These are phyloP conservation scores for Uromyces viciae-fabae DNA, from an alignment of 1,284 basidiomycete genomes.

Conservation along the genomic window DNA sequence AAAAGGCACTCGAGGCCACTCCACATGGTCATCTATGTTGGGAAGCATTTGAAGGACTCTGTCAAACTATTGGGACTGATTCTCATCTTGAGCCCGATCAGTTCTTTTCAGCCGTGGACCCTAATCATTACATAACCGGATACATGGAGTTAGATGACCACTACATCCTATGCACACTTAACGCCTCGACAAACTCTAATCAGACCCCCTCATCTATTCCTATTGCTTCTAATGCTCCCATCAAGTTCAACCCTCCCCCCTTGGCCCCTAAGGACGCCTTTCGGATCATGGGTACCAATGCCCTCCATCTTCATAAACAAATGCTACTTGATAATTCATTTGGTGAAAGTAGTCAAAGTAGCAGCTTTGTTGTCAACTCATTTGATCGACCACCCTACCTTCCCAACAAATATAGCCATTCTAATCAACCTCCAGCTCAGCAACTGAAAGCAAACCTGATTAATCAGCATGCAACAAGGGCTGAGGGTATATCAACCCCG, in stretches of 20 bases:
- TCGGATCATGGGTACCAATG: conserved; percentile 34
- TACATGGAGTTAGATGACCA: conserved; percentile 40
- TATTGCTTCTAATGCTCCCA: conserved; percentile 25
- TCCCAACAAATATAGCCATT: background rate
- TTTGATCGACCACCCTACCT: conserved; percentile 30
- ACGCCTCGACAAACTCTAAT: background rate
- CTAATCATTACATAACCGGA: conserved; percentile 20
- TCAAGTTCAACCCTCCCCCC: conserved; percentile 11
- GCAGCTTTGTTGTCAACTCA: conserved; percentile 25
- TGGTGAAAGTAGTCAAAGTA: conserved; percentile 38
- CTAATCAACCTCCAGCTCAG: background rate
- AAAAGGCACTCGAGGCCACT: conserved; percentile 20
- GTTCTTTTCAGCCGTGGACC: background rate
- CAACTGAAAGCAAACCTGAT: conserved; percentile 7
- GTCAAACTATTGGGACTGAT: conserved; percentile 25
- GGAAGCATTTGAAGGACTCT: conserved; percentile 44
- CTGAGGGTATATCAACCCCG: background rate
- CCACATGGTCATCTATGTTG: conserved; percentile 44
- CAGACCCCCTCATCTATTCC: background rate
- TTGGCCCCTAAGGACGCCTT: conserved; percentile 33
- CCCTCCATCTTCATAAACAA: conserved; percentile 14
- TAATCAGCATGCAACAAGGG: background rate
- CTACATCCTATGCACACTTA: conserved; percentile 15
- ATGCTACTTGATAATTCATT: conserved; percentile 34
- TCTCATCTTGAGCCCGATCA: conserved; percentile 10